Conservation (phyloP, 345 rosid species). For the Aurinia saxatilis region DNA sequence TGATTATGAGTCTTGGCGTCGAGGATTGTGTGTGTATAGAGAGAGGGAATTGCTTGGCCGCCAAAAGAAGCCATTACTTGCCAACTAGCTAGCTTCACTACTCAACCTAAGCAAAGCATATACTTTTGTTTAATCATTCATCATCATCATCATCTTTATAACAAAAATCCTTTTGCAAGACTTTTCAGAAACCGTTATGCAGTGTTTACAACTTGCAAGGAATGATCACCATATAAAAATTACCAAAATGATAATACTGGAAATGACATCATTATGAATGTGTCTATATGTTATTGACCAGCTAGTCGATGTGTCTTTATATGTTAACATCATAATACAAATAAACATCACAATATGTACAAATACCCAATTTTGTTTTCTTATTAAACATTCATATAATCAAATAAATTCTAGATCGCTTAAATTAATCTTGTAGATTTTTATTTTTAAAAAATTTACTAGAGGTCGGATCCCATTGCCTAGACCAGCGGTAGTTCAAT, state of each 20-base stretch:
- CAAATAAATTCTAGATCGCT: too few species aligned
- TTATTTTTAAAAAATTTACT: too few species aligned
- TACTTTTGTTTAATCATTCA: constrained; percentile 15
- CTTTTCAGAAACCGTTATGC: constrained; percentile 11
- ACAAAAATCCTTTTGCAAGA: not conserved
- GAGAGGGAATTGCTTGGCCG: constrained; percentile 30
- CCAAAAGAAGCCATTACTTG: constrained; percentile 31
- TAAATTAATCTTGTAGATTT: too few species aligned
- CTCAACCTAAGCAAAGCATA: constrained; percentile 34
- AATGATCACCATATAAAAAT: not conserved
- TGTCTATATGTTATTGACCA: too few species aligned
- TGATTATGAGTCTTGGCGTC: constrained; percentile 13
- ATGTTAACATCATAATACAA: too few species aligned
- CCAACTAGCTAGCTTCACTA: constrained; percentile 34
- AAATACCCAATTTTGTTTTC: too few species aligned
- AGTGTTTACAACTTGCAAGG: constrained; percentile 9
- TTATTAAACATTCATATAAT: too few species aligned
- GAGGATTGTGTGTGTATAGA: constrained; percentile 21
- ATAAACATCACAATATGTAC: too few species aligned
- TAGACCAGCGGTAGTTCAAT: too few species aligned
- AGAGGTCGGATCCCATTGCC: too few species aligned
- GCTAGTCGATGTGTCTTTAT: too few species aligned
- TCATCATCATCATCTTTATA: not conserved
- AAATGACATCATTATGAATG: not conserved
- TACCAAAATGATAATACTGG: not conserved